Base-by-base conservation (phyloP, 192 early-diverging fungal genomes). In the Coemansia guatemalensis region DNA sequence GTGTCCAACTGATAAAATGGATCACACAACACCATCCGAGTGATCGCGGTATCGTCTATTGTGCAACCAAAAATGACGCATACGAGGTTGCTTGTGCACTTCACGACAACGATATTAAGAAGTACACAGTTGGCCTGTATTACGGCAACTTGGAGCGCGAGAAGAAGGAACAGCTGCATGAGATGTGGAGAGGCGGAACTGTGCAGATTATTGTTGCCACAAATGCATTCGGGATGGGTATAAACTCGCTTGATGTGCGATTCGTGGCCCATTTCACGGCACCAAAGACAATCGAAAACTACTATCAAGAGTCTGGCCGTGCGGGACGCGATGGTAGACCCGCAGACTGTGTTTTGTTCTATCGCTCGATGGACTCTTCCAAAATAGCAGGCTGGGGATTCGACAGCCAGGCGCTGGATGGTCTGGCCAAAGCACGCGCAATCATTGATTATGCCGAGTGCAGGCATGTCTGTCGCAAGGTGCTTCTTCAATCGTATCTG, bases 271-370 rank as follows among this genome's bases (percentile, higher is more conserved):
- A 85, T 55, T 68, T 64, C 22, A 75, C 79, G 2, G 73, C 72
- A 20, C 78, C 84, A 4, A 79, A 81, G 68, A 69, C 75, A 8
- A 58, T 83, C 18, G 84, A 85, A 52, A 69, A 84, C 22, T 89
- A 89, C 67, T 92, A 92, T 65, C 89, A 92, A 67, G 90, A 92
- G 52, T 84, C 84, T 8, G 90, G 90, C 0, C 82, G 90, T 20
- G 90, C 89, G 29, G 90, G 90, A 25, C 72, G 89, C 21, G 90
- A 92, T 58, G 90, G 90, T 2, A 23, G 75, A 33, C 77, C 69
- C 1, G 88, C 89, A 0, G 86, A 90, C 24, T 92, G 90, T 53
- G 72, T 90, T 9, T 48, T 91, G 44, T 82, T 89, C 11, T 90
- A 90, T 55, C 84, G 88, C 1, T 74, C 83, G 2, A 62, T 75